phyloP scores from a whole-genome alignment of 2,329 filamentous ascomycete species.

The Periconia digitata region DNA sequence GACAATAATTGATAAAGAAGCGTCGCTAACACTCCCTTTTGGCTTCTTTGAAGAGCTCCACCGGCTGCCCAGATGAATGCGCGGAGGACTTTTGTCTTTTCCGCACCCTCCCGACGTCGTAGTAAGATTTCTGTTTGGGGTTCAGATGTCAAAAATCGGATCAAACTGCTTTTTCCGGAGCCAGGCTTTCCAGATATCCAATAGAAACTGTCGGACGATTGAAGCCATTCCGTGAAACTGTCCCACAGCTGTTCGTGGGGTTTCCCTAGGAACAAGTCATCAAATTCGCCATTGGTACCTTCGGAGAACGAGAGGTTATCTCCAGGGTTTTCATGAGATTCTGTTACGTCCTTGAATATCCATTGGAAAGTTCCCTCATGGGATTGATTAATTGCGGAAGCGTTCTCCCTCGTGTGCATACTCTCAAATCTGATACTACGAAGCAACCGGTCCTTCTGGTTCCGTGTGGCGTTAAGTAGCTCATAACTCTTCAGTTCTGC shows the following conservation, averaged over 20 bases:
- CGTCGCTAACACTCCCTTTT: background rate
- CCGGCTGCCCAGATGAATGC: constrained; percentile 2
- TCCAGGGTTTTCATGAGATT: background rate
- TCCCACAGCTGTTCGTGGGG: background rate
- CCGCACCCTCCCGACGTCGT: background rate
- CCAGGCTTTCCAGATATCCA: constrained; percentile 4
- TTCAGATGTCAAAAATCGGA: background rate
- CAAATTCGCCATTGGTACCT: too few species aligned
- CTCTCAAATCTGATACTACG: constrained; percentile 3
- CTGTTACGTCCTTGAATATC: constrained; percentile 1
- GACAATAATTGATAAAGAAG: background rate
- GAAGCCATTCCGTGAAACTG: constrained; percentile 1
- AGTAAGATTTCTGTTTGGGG: background rate
- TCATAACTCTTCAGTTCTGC: background rate
- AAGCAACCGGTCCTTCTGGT: background rate
- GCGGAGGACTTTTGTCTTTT: background rate
- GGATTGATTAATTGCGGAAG: background rate
- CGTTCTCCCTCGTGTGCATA: constrained; percentile 4
- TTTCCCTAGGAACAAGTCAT: too few species aligned
- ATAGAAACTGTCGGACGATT: background rate
- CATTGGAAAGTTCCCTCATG: constrained; percentile 2
- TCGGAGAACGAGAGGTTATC: too few species aligned
- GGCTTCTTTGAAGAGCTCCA: background rate
- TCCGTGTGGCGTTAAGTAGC: background rate
- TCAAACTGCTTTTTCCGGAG: constrained; percentile 3